phyloP scores from a whole-genome alignment of 108 stramenopile genomes.

The Discostella pseudostelligera region DNA sequence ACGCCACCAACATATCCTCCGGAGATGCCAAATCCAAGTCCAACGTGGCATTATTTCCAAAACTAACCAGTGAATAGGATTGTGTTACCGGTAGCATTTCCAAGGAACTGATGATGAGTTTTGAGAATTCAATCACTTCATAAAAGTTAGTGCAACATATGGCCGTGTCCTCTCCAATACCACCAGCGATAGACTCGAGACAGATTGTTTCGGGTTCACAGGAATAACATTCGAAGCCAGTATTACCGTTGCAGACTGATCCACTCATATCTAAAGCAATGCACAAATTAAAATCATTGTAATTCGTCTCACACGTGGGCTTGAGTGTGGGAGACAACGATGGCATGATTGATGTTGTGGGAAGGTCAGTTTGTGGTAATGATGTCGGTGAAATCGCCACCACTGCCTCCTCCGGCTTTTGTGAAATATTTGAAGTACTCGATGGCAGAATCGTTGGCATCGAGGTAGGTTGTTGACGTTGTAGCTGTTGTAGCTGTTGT shows the following conservation, averaged over 20 bases:
- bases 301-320: slow-evolving; percentile 21
- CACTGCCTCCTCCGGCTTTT: not conserved
- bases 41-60: slow-evolving; percentile 26
- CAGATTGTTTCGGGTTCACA: slow-evolving; percentile 32
- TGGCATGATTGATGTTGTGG: not conserved
- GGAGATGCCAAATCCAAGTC: slow-evolving; percentile 9
- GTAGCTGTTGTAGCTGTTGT: not conserved
- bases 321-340: slow-evolving; percentile 3
- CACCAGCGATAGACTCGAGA: slow-evolving; percentile 2
- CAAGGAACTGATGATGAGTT: slow-evolving; percentile 25
- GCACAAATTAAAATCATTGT: slow-evolving; percentile 38
- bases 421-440: not conserved
- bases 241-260: slow-evolving; percentile 12
- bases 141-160: slow-evolving; percentile 38
- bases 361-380: not conserved
- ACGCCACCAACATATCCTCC: slow-evolving; percentile 11
- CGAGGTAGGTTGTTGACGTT: too few relatives aligned
- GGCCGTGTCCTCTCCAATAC: slow-evolving; percentile 1
- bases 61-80: slow-evolving; percentile 32
- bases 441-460: not conserved
- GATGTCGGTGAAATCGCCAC: not conserved
- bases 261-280: slow-evolving; percentile 44
- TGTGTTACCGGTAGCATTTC: slow-evolving; percentile 10
- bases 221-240: slow-evolving; percentile 23
- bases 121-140: slow-evolving; percentile 22